phyloP scores from a whole-genome alignment of 345 rosid species.

The Linum usitatissimum region DNA sequence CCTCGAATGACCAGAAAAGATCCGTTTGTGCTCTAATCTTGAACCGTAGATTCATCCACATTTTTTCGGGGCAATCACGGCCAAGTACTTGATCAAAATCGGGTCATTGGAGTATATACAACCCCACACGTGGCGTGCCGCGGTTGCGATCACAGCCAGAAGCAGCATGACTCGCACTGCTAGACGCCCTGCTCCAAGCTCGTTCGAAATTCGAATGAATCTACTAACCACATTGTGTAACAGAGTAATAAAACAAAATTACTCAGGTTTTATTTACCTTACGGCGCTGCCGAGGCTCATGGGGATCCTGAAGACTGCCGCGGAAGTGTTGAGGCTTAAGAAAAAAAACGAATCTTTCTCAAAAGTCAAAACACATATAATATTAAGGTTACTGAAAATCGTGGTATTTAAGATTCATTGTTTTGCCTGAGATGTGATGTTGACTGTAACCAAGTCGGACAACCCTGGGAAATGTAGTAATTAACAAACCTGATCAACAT shows the following conservation, averaged over 20 bases:
- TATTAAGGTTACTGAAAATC: background rate
- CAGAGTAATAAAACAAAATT: background rate
- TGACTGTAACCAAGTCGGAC: too few species aligned
- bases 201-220: background rate
- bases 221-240: background rate
- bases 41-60: background rate
- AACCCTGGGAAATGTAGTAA: too few species aligned
- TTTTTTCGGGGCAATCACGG: background rate
- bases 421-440: too few species aligned
- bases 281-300: background rate
- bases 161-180: background rate
- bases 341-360: background rate
- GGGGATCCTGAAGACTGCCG: background rate
- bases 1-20: too few species aligned
- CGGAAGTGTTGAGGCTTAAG: background rate
- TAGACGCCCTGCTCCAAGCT: background rate
- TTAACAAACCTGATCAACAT: background rate
- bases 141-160: background rate
- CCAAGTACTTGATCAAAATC: background rate
- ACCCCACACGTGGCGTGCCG: background rate
- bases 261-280: background rate
- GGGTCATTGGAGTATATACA: background rate
- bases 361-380: background rate
- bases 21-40: background rate
- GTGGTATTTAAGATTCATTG: background rate